These are phyloP conservation scores for Aspergillus chevalieri DNA, from an alignment of 2,329 filamentous ascomycete genomes.

Conservation along the genomic window DNA sequence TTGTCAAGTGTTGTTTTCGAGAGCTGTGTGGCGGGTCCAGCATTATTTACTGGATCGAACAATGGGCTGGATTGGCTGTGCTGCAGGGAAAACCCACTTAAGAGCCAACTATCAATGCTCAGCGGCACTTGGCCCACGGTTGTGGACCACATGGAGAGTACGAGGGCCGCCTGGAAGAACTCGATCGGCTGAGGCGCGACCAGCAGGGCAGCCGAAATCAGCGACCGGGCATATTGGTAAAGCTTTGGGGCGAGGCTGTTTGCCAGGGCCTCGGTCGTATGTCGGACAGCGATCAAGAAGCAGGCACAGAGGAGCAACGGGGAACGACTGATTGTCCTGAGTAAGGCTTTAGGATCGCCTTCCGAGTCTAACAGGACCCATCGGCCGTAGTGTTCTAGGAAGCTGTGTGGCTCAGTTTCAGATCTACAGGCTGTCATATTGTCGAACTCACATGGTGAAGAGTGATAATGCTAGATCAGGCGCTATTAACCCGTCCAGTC, in stretches of 20 bases:
- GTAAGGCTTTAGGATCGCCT: constrained; percentile 19
- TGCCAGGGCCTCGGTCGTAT: constrained; percentile 35
- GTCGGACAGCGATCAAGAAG: constrained; percentile 38
- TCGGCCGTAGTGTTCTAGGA: constrained; percentile 38
- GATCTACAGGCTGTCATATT: too few relatives aligned
- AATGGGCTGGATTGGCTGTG: constrained; percentile 35
- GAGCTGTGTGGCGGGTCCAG: constrained; percentile 1
- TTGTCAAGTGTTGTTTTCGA: constrained; percentile 21
- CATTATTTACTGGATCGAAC: constrained; percentile 18
- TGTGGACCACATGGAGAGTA: constrained; percentile 44
- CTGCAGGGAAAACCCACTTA: constrained; percentile 41
- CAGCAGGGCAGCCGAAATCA: constrained; percentile 25
- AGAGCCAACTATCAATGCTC: constrained; percentile 42
- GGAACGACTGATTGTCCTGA: constrained; percentile 30
- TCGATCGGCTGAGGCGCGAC: constrained; percentile 35
- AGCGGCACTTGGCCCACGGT: constrained; percentile 41
- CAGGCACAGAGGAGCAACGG: constrained; percentile 36
- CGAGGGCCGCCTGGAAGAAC: constrained; percentile 40
- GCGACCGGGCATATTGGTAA: constrained; percentile 29
- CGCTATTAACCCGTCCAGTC: constrained; percentile 14
- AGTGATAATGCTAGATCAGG: constrained; percentile 6
- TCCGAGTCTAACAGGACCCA: constrained; percentile 35
- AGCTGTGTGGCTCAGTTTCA: constrained; percentile 15
- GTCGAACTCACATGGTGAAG: neutral
- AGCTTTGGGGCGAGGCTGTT: constrained; percentile 32